phyloP scores from a whole-genome alignment of 2,329 filamentous ascomycete genomes.

The Neocatenulostroma microsporum region DNA sequence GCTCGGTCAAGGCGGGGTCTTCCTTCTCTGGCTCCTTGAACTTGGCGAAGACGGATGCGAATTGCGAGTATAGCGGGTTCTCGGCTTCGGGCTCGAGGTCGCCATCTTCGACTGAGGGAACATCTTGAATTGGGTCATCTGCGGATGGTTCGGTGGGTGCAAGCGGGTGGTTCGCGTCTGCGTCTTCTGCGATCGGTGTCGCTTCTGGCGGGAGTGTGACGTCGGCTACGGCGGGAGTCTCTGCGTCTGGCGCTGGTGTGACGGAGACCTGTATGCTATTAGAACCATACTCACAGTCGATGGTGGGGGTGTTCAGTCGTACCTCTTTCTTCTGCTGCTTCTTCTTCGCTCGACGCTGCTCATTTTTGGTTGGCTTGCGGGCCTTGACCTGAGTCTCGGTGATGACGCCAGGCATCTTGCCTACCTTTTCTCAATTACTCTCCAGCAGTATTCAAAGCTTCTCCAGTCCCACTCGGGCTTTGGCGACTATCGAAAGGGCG shows the following conservation, averaged over 20 bases:
- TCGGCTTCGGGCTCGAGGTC: constrained; percentile 20
- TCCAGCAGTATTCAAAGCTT: too few relatives aligned
- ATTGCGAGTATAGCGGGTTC: constrained; percentile 75
- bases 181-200: constrained; percentile 13
- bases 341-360: constrained; percentile 85
- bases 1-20: constrained; percentile 46
- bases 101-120: constrained; percentile 18
- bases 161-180: constrained; percentile 15
- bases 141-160: constrained; percentile 20
- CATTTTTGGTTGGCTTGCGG: constrained; percentile 82
- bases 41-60: constrained; percentile 71
- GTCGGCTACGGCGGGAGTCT: constrained; percentile 18
- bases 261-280: constrained; percentile 4
- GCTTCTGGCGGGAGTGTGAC: constrained; percentile 11
- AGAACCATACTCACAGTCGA: constrained; percentile 27
- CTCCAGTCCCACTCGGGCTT: too few relatives aligned
- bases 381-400: constrained; percentile 26
- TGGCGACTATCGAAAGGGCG: too few relatives aligned
- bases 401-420: constrained; percentile 29
- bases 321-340: constrained; percentile 75
- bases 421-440: too few relatives aligned
- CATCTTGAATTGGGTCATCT: constrained; percentile 22
- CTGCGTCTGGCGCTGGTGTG: constrained; percentile 12
- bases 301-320: too few relatives aligned
- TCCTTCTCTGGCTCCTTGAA: constrained; percentile 56